Base-by-base conservation (phyloP, 83 land plant genomes). In the Larix sibirica region DNA sequence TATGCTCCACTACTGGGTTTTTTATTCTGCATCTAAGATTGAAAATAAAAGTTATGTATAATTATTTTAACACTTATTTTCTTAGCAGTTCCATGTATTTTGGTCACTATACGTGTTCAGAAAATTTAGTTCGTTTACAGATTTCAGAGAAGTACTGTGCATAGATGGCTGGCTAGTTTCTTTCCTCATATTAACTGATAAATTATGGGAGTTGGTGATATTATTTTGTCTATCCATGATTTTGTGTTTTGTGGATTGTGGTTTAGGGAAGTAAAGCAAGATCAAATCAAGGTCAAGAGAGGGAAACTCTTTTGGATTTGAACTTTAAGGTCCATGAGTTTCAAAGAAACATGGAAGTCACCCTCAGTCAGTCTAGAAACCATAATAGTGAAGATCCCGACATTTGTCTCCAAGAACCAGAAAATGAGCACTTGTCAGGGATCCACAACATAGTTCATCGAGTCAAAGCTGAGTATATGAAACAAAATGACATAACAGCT, bases 341-440 rank as follows among this genome's bases (percentile, higher is more conserved):
- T 73, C 77, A 73, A 44, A 50, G 56, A 44, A 73, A 40, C 8
- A 73, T 73, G 77, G 77, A 73, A 40, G 23, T 44, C 47, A 23
- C 58, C 77, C 58, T 40, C 58, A 44, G 58, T 40, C 58, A 44
- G 58, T 73, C 26, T 73, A 73, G 77, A 73, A 73, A 47, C 77
- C 77, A 73, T n/a, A 73, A 44, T 73, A 50, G 42, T 73, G 47
- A 56, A 73, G 50, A 73, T 73, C 47, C 77, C 44, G 77, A 73
- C 47, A 20, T 13, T 73, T 73, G 24, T 73, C 77, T 40, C 21
- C 56, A 36, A 73, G 77, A 73, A 42, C n/a, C n/a, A 8, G 44
- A 44, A 73, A 42, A 21, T 18, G 74, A 69, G 44, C 20, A 36
- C 2, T 69, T 69, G 74, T 36, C 74, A 69, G 17, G 74, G 44